Percentiles rank a stretch among this genome's conserved stretches.
Evolutionary conservation across 768 basidiomycete genomes (phyloP).

Genomic region (Tulasnella sp.): DNA sequence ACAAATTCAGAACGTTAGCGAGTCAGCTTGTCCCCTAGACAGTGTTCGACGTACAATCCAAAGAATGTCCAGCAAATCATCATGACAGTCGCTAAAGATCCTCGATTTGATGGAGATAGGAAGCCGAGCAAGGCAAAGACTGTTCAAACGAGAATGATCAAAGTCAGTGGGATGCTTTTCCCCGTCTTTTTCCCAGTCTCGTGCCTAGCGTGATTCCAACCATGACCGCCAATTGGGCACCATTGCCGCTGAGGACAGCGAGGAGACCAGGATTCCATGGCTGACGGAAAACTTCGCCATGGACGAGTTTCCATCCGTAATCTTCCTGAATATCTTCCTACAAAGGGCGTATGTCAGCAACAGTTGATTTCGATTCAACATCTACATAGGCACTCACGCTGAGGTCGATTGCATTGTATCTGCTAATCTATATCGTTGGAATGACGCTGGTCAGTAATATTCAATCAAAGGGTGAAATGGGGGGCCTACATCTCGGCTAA

Average conservation of each 20-base stretch:
- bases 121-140: constrained; percentile 91
- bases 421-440: constrained; percentile 49
- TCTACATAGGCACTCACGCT: constrained; percentile 45
- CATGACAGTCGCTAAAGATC: constrained; percentile 88
- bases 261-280: constrained; percentile 70
- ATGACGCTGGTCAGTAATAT: neutral
- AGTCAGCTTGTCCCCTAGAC: neutral
- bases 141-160: constrained; percentile 28
- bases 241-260: constrained; percentile 85
- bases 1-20: constrained; percentile 7
- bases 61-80: constrained; percentile 93
- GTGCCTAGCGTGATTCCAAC: constrained; percentile 74
- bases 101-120: constrained; percentile 91
- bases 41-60: constrained; percentile 49
- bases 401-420: constrained; percentile 93
- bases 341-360: neutral
- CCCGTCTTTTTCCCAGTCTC: neutral
- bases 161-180: neutral
- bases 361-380: neutral
- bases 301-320: constrained; percentile 96
- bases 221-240: constrained; percentile 80
- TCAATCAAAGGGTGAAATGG: neutral
- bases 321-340: constrained; percentile 96
- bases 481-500: constrained; percentile 70
- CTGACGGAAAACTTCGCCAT: constrained; percentile 90